A percentile compares a stretch with the other conserved stretches of the same genome.
These are phyloP conservation scores for Delonix regia DNA, from an alignment of 306 rosid species.

Conservation along the genomic window DNA sequence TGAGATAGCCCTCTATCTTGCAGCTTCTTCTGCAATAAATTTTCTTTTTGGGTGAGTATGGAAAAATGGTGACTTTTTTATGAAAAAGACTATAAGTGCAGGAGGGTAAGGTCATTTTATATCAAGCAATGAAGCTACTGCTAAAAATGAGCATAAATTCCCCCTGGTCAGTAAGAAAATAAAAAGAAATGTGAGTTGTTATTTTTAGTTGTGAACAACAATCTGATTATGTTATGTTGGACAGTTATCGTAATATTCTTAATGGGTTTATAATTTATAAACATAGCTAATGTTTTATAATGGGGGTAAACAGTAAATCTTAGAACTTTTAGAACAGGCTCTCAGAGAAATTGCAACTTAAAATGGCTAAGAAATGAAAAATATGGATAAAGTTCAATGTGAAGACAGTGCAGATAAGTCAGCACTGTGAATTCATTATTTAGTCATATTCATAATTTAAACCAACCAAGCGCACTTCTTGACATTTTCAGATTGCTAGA, in stretches of 20 bases:
- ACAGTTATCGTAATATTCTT: neutral
- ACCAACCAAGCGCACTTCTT: neutral
- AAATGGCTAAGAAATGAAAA: neutral
- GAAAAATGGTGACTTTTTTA: neutral
- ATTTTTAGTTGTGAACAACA: neutral
- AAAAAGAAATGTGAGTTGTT: neutral
- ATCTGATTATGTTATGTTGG: neutral
- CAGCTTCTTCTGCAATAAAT: slow-evolving; percentile 11
- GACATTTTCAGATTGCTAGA: neutral
- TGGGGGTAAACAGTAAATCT: neutral
- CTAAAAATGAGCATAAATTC: neutral
- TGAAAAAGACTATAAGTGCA: neutral
- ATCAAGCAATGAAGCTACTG: neutral
- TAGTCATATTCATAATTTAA: neutral
- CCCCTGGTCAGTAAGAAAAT: neutral
- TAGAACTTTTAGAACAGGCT: neutral
- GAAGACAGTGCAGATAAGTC: neutral
- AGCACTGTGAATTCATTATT: too few species aligned
- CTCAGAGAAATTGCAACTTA: neutral
- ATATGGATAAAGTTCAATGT: neutral
- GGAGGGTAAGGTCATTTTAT: neutral
- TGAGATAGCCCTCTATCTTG: slow-evolving; percentile 1
- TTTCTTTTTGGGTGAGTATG: slow-evolving; percentile 1
- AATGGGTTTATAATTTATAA: neutral
- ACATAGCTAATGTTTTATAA: neutral